Evolutionary conservation across 495 filamentous ascomycete genomes (phyloP), one percentile per base, ranked within the genome.

Genomic region (Penicillium waksmanii): DNA sequence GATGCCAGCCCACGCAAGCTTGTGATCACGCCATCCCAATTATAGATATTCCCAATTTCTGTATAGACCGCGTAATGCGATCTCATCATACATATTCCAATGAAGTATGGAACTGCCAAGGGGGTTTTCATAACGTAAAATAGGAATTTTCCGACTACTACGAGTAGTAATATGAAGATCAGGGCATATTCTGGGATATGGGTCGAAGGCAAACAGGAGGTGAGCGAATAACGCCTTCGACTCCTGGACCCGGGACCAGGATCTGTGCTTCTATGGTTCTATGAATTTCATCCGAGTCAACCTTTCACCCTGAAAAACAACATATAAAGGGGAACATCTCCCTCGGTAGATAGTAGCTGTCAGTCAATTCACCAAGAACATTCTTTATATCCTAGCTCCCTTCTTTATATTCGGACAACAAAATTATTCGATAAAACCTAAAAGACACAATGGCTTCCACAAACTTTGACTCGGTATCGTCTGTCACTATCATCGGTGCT

Each of bases 401-500:
- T 25, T 48, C n/a, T 19, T 33, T n/a, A 56, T 13, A 1, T 55
- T 55, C 21, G 2, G 35, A 12, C 19, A 31, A 13, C 3, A 3
- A 2, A 11, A 25, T 12, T 12, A 19, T 18, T 31, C 9, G 9
- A 17, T 3, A 51, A 18, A 13, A 13, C n/a, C 15, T 13, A 51
- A 13, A 19, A 31, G 10, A 31, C 47, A 60, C 21, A 5, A 63
- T 64, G 62, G 31, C 56, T 44, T 3, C 46, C 46, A n/a, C 60
- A 38, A 60, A 33, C 53, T 46, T 59, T 17, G 61, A 63, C 3
- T 36, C 47, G 7, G 46, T 59, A 11, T 36, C 57, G 43, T 21
- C 56, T 0, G 62, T 64, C n/a, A 57, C 62, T 27, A 48, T 64
- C 33, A 60, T 64, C 48, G 62, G 62, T 3, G 62, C 62, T 3